Evolutionary conservation across 1,284 basidiomycete genomes (phyloP).

Genomic region (Tilletia walkeri): DNA sequence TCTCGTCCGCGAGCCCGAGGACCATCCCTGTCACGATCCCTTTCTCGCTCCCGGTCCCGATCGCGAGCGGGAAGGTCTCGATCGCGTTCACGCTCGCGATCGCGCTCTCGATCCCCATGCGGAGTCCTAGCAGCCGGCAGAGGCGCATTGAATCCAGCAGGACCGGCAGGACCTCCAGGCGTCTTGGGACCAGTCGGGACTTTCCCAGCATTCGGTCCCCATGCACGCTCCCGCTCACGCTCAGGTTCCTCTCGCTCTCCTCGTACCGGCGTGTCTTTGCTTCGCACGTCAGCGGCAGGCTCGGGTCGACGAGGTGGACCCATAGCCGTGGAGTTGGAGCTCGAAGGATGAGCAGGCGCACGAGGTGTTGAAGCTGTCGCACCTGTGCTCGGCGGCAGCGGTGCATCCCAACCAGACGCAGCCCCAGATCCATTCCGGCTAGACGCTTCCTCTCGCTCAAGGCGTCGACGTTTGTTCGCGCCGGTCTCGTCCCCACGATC

Average conservation of each 20-base stretch:
- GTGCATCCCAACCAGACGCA: not conserved
- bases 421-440: not conserved
- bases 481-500: not conserved
- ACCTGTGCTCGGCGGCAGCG: not conserved
- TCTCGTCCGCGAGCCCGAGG: too few species aligned
- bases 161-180: too few species aligned
- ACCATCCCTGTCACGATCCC: too few species aligned
- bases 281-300: not conserved
- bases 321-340: not conserved
- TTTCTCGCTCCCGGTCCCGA: too few species aligned
- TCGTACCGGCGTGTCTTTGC: not conserved
- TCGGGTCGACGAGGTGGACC: not conserved
- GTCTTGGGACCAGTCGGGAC: not conserved
- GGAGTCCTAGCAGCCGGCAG: too few species aligned
- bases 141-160: too few species aligned
- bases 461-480: conserved; percentile 2
- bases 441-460: not conserved
- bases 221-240: not conserved
- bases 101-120: too few species aligned
- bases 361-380: not conserved
- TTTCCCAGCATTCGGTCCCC: conserved; percentile 1
- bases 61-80: too few species aligned
- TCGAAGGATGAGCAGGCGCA: not conserved
- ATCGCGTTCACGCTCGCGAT: too few species aligned
- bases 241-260: not conserved